phyloP scores from a whole-genome alignment of 805 yeast genomes.

The Millerago galiae region DNA sequence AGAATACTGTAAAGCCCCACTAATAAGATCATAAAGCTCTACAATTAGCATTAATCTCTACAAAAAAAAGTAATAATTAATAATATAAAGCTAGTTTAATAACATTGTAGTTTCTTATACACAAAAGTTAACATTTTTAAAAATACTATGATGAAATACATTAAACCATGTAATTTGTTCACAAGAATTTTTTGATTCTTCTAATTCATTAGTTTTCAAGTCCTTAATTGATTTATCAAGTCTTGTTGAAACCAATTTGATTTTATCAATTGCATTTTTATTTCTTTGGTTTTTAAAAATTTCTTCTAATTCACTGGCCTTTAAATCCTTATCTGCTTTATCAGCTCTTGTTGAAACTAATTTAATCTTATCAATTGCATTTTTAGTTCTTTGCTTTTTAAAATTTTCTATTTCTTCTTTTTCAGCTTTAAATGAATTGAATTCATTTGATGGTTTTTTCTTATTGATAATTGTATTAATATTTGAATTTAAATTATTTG shows the following conservation, averaged over 20 bases:
- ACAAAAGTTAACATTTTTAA: slow-evolving; percentile 37
- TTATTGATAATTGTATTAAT: background rate
- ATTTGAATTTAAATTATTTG: background rate
- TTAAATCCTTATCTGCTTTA: too few relatives aligned
- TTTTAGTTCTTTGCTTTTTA: slow-evolving; percentile 2
- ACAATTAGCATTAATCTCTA: too few relatives aligned
- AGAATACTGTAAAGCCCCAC: too few relatives aligned
- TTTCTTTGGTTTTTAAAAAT: too few relatives aligned
- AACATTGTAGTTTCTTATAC: slow-evolving; percentile 4
- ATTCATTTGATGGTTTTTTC: background rate
- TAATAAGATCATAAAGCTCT: too few relatives aligned
- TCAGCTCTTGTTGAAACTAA: background rate
- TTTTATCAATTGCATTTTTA: too few relatives aligned
- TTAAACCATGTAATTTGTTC: slow-evolving; percentile 47
- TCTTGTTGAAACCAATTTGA: slow-evolving; percentile 2
- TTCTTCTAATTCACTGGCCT: too few relatives aligned
- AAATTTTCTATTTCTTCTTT: slow-evolving; percentile 1
- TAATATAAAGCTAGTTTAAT: background rate
- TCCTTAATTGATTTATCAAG: background rate
- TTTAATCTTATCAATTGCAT: slow-evolving; percentile 1
- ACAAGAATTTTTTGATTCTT: slow-evolving; percentile 25
- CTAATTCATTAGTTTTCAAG: background rate
- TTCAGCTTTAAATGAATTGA: slow-evolving; percentile 1
- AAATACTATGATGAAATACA: slow-evolving; percentile 43
- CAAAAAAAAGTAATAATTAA: too few relatives aligned